phyloP scores from a whole-genome alignment of 192 early-diverging fungal genomes.

The Rhizophlyctis rosea region DNA sequence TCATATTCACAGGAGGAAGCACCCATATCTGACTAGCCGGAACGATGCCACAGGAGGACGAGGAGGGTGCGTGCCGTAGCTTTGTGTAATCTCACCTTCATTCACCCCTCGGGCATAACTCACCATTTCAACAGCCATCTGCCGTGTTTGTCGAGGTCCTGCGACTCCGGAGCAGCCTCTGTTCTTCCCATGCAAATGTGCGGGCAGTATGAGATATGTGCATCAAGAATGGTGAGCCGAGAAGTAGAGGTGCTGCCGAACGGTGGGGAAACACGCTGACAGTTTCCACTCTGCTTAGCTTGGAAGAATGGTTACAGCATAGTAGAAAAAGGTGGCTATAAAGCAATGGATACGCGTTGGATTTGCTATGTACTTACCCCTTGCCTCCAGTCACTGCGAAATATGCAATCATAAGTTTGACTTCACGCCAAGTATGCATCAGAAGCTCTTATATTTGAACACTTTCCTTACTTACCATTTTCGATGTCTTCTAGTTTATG shows the following conservation, averaged over 20 bases:
- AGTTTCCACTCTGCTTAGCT: slow-evolving; percentile 21
- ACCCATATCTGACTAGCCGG: no score
- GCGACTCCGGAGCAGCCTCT: slow-evolving; percentile 75
- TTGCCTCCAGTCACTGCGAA: slow-evolving; percentile 76
- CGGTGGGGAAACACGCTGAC: not conserved
- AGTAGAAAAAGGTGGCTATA: slow-evolving; percentile 14
- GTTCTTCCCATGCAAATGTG: slow-evolving; percentile 93
- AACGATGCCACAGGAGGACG: no score
- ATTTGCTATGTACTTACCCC: not conserved
- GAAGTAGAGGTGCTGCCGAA: no score
- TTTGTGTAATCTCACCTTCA: no score
- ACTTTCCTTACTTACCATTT: slow-evolving; percentile 1
- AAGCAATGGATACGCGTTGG: not conserved
- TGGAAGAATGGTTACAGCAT: slow-evolving; percentile 74
- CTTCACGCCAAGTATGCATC: slow-evolving; percentile 73
- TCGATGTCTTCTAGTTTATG: slow-evolving; percentile 36
- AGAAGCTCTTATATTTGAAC: not conserved
- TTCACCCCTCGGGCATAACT: no score
- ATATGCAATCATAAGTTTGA: slow-evolving; percentile 82
- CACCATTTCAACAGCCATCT: slow-evolving; percentile 18
- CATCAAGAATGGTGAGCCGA: slow-evolving; percentile 78
- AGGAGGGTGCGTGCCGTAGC: no score
- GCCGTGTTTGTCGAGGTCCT: slow-evolving; percentile 33
- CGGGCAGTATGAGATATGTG: slow-evolving; percentile 92
- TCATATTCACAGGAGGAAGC: no score